These are phyloP conservation scores for Ceratocystis cubensis DNA, from an alignment of 2,329 filamentous ascomycete species.

Conservation along the genomic window DNA sequence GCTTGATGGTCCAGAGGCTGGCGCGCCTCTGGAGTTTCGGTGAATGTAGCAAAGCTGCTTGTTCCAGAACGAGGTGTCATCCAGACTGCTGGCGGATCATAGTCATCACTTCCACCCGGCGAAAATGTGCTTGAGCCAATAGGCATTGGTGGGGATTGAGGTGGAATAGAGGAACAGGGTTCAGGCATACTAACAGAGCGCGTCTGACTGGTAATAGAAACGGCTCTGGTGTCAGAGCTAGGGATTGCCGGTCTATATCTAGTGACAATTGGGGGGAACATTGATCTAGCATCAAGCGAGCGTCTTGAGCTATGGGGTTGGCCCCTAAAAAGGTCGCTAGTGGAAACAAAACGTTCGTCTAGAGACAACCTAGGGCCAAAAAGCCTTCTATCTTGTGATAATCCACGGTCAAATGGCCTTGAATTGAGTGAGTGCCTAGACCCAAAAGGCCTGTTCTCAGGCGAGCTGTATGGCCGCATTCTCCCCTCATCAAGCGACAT, in stretches of 20 bases:
- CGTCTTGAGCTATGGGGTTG: neutral
- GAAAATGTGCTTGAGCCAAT: conserved; percentile 18
- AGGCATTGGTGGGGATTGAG: neutral
- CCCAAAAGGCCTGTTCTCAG: no score
- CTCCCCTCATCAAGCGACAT: neutral
- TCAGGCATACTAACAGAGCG: conserved; percentile 1
- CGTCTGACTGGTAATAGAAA: neutral
- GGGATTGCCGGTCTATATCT: neutral
- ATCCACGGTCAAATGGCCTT: neutral
- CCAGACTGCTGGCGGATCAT: conserved; percentile 19
- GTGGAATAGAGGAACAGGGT: neutral
- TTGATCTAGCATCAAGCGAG: neutral
- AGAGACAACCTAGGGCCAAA: neutral
- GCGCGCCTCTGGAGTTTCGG: neutral
- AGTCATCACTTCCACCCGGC: conserved; percentile 16
- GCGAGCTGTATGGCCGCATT: neutral
- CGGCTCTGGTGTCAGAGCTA: neutral
- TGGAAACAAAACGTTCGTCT: neutral
- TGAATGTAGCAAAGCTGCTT: neutral
- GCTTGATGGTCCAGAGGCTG: neutral
- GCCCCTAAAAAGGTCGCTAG: neutral
- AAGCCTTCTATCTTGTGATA: neutral
- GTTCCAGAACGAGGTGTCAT: conserved; percentile 11
- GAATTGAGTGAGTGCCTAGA: neutral
- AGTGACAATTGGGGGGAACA: conserved; percentile 1